These are phyloP conservation scores for Neurospora discreta DNA, from an alignment of 495 filamentous ascomycete genomes.

Conservation along the genomic window DNA sequence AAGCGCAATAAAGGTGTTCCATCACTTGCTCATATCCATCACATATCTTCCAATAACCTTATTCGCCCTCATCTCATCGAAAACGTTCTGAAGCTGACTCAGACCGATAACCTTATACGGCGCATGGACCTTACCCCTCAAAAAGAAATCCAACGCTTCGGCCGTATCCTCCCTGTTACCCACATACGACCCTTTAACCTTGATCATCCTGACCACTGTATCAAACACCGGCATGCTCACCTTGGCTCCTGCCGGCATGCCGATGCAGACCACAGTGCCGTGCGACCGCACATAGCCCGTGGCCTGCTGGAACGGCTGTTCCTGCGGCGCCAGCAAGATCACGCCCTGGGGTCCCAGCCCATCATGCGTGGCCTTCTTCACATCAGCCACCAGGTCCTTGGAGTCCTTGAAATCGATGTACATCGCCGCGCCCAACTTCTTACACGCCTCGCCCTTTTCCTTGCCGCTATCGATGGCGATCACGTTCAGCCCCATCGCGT, in stretches of 20 bases:
- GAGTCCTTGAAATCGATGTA: constrained; percentile 69
- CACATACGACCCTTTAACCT: constrained; percentile 83
- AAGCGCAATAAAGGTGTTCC: too few species aligned
- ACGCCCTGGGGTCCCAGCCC: constrained; percentile 80
- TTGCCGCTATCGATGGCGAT: constrained; percentile 71
- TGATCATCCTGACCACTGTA: constrained; percentile 73
- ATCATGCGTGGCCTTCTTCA: constrained; percentile 58
- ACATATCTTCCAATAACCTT: constrained; percentile 83
- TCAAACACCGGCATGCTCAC: constrained; percentile 74
- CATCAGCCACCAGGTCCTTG: constrained; percentile 66
- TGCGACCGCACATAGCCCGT: constrained; percentile 66
- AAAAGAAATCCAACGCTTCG: constrained; percentile 81
- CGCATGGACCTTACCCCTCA: constrained; percentile 66
- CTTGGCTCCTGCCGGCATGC: constrained; percentile 65
- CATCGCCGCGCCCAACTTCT: constrained; percentile 51
- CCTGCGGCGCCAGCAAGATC: constrained; percentile 66
- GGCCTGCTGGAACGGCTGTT: constrained; percentile 89
- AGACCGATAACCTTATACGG: constrained; percentile 75
- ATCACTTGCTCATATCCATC: constrained; percentile 46
- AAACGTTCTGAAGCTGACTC: constrained; percentile 61
- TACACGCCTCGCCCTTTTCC: constrained; percentile 61
- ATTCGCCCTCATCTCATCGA: constrained; percentile 55
- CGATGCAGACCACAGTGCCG: constrained; percentile 70
- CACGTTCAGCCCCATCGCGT: constrained; percentile 71
- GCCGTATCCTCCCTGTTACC: constrained; percentile 72